Base-by-base conservation (phyloP, 139 green algal genomes). In the Penium margaritaceum region DNA sequence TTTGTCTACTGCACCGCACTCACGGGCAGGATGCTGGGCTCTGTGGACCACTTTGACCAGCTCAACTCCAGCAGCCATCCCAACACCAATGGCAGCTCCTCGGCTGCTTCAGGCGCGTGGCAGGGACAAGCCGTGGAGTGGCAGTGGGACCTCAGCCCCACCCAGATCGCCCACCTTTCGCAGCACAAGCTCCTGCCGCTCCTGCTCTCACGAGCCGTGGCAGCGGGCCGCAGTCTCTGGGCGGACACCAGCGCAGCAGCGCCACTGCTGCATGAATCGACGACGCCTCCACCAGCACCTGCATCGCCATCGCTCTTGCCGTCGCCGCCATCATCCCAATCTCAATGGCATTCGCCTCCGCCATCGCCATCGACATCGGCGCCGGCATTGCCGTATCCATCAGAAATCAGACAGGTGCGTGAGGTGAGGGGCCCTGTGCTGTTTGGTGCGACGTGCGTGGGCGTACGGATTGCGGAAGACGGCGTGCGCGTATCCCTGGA, bases 131-230 rank as follows among this genome's bases (percentile, higher is more conserved):
- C n/a, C n/a, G n/a, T n/a, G n/a, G n/a, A n/a, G n/a, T n/a, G n/a
- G n/a, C n/a, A n/a, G n/a, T n/a, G n/a, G 2, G 21, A 41, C 15
- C 34, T 72, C 53, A 75, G 62, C 34, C 72, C 64, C 21, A 37
- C 36, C 29, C 21, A 17, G 9, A 21, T 76, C 17, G 77, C 44
- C 1, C 77, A 83, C 62, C 29, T 83, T 27, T 34, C 77, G 1
- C 77, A 82, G 53, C 70, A 76, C 53, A 39, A 63, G 15, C 77
- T 83, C 30, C 32, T 83, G 44, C 77, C 73, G 35, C 29, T 83
- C 17, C 71, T 82, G 21, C 63, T 72, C 5, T 44, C 12, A 70
- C 71, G 36, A 41, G 71, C 71, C 3, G 62, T 54, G 69, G 30
- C 63, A 60, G 30, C 68, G 19, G 54, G 54, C 24, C 19, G 17